Evolutionary conservation across 2,329 filamentous ascomycete species (phyloP).

Genomic region (Ilyonectria destructans): DNA sequence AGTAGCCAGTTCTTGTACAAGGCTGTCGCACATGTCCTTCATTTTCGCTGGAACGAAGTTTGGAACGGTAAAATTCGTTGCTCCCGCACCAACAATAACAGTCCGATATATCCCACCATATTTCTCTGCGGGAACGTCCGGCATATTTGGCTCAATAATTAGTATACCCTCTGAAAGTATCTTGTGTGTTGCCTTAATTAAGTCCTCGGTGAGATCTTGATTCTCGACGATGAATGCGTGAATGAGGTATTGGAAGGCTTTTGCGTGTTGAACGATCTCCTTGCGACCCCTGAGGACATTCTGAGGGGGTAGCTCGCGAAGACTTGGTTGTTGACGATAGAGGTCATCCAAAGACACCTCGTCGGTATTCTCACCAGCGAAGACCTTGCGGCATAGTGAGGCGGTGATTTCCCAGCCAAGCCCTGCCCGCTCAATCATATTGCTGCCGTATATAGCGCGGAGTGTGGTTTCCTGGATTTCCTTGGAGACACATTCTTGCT

Average conservation of each 20-base stretch:
- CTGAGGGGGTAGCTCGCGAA: not conserved
- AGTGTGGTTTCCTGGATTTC: slow-evolving; percentile 37
- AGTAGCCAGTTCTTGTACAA: slow-evolving; percentile 36
- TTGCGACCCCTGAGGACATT: slow-evolving; percentile 31
- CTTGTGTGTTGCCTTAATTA: slow-evolving; percentile 41
- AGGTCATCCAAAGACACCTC: slow-evolving; percentile 29
- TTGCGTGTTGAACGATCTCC: slow-evolving; percentile 45
- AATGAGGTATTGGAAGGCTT: slow-evolving; percentile 42
- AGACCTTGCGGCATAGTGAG: slow-evolving; percentile 35
- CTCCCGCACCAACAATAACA: slow-evolving; percentile 45
- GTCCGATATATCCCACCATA: slow-evolving; percentile 49
- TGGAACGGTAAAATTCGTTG: slow-evolving; percentile 48
- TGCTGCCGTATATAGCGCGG: slow-evolving; percentile 47
- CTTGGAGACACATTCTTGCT: slow-evolving; percentile 26
- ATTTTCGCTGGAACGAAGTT: slow-evolving; percentile 47
- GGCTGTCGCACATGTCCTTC: slow-evolving; percentile 44
- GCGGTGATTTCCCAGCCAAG: slow-evolving; percentile 37
- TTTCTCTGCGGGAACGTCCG: slow-evolving; percentile 20
- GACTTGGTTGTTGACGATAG: not conserved
- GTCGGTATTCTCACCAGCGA: slow-evolving; percentile 28
- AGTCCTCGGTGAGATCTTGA: slow-evolving; percentile 34
- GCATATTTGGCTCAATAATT: slow-evolving; percentile 16
- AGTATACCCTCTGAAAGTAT: slow-evolving; percentile 35
- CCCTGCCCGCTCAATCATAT: slow-evolving; percentile 45
- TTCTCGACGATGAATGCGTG: slow-evolving; percentile 22